phyloP scores from a whole-genome alignment of 148 eudicot genomes.

The Dysphania ambrosioides region DNA sequence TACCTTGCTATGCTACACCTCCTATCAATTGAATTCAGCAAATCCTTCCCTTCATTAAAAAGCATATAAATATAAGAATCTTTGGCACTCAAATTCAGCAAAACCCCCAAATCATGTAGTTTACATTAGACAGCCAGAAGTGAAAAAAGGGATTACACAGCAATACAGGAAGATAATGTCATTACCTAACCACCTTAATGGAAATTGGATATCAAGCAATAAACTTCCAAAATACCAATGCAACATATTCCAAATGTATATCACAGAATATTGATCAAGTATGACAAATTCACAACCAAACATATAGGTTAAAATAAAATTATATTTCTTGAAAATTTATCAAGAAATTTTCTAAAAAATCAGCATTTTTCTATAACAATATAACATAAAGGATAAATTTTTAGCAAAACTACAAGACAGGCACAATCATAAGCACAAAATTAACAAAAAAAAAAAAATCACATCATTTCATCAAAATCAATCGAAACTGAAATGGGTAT shows the following conservation, averaged over 20 bases:
- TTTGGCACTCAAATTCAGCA: background rate
- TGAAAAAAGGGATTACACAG: background rate
- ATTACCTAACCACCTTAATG: background rate
- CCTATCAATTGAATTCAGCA: conserved; percentile 1
- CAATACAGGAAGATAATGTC: background rate
- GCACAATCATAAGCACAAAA: background rate
- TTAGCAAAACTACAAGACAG: background rate
- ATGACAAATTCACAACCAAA: background rate
- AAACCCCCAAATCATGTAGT: background rate
- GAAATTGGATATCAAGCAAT: background rate
- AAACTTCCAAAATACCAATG: background rate
- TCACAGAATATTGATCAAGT: background rate
- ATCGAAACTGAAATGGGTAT: background rate
- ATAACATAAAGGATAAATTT: background rate
- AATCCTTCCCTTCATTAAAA: conserved; percentile 11
- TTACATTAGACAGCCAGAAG: background rate
- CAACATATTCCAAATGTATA: background rate
- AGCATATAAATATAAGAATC: background rate
- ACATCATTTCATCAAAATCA: background rate
- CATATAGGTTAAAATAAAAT: background rate
- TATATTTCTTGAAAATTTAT: background rate
- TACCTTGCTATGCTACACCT: conserved; percentile 1
- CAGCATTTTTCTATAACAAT: no score
- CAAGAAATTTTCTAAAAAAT: no score
- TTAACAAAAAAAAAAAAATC: background rate